These are phyloP conservation scores for Pseudophaeomoniella oleicola DNA, from an alignment of 2,329 filamentous ascomycete species.

Conservation along the genomic window DNA sequence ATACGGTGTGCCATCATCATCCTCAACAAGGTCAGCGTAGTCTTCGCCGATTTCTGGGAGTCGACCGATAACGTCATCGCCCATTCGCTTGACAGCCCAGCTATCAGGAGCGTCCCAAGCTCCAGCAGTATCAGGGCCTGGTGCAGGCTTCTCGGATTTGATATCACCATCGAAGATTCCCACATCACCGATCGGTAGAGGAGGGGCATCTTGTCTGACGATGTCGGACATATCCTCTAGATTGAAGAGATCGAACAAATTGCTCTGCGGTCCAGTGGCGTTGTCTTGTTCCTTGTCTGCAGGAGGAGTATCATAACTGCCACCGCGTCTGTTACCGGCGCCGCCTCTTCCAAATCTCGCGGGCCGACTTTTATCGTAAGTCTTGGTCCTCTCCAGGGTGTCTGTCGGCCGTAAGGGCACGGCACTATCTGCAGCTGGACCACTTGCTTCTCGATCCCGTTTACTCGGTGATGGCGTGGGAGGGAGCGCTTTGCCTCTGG, in stretches of 20 bases:
- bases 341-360: constrained; percentile 8
- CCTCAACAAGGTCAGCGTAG: constrained; percentile 50
- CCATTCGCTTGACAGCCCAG: constrained; percentile 69
- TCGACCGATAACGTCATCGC: constrained; percentile 20
- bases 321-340: constrained; percentile 6
- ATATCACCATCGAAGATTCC: constrained; percentile 18
- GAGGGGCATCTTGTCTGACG: constrained; percentile 49
- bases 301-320: constrained; percentile 19
- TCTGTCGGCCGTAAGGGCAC: constrained; percentile 15
- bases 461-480: constrained; percentile 16
- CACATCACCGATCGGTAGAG: constrained; percentile 30
- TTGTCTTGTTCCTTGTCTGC: constrained; percentile 39
- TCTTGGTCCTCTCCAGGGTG: constrained; percentile 11
- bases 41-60: constrained; percentile 42
- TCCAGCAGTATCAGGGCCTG: constrained; percentile 22
- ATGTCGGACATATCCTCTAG: constrained; percentile 87
- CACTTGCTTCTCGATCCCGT: constrained; percentile 15
- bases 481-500: constrained; percentile 29
- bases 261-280: constrained; percentile 27
- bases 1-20: constrained; percentile 63
- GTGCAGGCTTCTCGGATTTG: constrained; percentile 5
- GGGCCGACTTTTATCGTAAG: constrained; percentile 8
- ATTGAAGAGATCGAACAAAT: constrained; percentile 76
- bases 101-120: constrained; percentile 92
- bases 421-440: constrained; percentile 15